A percentile compares a stretch with the other conserved stretches of the same genome.
phyloP scores from a whole-genome alignment of 768 basidiomycete species.

The Russula emetica region DNA sequence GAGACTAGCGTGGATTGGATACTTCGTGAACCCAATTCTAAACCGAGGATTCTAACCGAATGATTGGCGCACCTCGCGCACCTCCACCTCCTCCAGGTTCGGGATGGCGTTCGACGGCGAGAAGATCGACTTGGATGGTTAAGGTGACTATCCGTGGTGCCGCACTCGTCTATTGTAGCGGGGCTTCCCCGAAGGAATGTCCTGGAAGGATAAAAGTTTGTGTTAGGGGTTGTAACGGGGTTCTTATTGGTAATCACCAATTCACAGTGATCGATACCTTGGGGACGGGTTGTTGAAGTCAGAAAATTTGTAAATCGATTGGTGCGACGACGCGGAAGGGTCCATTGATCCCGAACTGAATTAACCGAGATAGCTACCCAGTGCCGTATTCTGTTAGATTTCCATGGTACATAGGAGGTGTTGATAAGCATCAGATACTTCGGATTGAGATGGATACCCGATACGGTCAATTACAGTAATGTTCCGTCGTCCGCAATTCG shows the following conservation, averaged over 20 bases:
- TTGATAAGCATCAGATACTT: neutral
- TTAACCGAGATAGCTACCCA: neutral
- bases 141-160: neutral
- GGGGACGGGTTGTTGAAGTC: neutral
- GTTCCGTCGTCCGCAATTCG: neutral
- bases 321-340: neutral
- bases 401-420: neutral
- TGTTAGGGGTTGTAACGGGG: too few species aligned
- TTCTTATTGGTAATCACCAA: neutral
- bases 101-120: neutral
- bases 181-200: neutral
- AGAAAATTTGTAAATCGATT: neutral
- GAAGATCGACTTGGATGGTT: neutral
- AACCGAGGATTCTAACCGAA: neutral
- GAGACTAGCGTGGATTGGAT: neutral
- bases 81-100: neutral
- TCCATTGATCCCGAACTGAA: neutral
- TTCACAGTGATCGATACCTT: neutral
- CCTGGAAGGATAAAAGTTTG: neutral
- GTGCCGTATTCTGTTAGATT: neutral
- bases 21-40: neutral
- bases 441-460: neutral
- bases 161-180: neutral
- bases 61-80: neutral
- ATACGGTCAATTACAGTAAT: neutral